Base-by-base conservation (phyloP, 805 yeast species). In the Candida nemodendra region DNA sequence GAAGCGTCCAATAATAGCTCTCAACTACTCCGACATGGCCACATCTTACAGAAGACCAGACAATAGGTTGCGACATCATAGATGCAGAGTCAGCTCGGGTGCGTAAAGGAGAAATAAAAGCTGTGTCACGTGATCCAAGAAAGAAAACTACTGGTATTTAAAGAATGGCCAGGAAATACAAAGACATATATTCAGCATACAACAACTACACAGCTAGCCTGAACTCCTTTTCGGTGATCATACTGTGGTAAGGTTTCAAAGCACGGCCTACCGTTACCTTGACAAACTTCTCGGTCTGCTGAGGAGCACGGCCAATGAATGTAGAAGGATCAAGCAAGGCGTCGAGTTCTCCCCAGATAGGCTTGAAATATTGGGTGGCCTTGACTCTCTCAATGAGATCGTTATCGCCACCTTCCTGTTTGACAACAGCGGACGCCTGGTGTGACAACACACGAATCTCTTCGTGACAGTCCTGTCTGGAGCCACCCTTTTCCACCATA, bases 381-480 rank as follows among this genome's bases (percentile, higher is more conserved):
- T 74, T 78, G 54, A 90, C 72, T 65, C 97, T 79, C 65, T 90
- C 93, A 51, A 90, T 93, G 62, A 93, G 76, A 65, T 93, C 99
- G 59, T 93, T 93, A 64, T 93, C 99, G 45, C 98, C 97, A 68
- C 99, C 99, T 70, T 93, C 83, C 66, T 89, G 96, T 67, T 93
- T 93, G 41, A 93, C 99, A 44, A 90, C 96, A 35, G 87, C 90
- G 44, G 95, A 90, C 9, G 99, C 99, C 71, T 93, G 91, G 65
- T 93, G 99, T 9, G 96, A 87, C 44, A 93, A 75, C 21, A 93
- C 98, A 68, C 99, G 82, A 68, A 93, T 90, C 68, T 85, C 84
- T 72, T 93, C 99, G 68, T 93, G 99, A 59, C 96, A 91, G 41
- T 91, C 96, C 74, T 93, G 99, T 77, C 99, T 84, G 22, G 95